Conservation (phyloP, 2,329 filamentous ascomycete species). For the Diaporthe capsici region DNA sequence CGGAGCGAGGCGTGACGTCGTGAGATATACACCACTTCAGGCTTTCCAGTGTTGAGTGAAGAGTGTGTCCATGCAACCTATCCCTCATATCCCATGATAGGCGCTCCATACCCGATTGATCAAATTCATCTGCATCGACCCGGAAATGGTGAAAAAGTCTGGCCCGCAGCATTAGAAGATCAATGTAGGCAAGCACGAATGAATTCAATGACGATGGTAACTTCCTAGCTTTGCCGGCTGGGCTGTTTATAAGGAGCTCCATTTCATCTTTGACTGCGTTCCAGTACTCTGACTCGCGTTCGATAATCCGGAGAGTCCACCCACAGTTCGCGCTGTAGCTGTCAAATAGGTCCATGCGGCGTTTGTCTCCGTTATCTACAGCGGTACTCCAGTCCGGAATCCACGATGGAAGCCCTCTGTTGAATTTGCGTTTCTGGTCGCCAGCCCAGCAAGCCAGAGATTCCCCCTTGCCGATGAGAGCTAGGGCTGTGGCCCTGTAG, state of each 20-base stretch:
- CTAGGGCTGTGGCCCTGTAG: slow-evolving; percentile 1
- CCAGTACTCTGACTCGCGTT: background rate
- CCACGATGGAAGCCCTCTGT: slow-evolving; percentile 27
- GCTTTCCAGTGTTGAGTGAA: too few relatives aligned
- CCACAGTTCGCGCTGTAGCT: background rate
- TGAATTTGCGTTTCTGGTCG: slow-evolving; percentile 33
- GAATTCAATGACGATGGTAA: background rate
- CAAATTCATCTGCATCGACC: too few relatives aligned
- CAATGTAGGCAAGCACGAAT: background rate
- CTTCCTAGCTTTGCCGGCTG: too few relatives aligned
- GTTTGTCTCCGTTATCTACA: slow-evolving; percentile 17
- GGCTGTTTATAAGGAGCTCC: background rate
- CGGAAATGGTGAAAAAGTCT: too few relatives aligned
- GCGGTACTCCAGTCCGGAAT: slow-evolving; percentile 34
- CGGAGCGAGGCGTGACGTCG: too few relatives aligned
- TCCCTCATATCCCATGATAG: too few relatives aligned
- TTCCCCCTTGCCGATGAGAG: background rate
- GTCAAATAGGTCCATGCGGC: background rate
- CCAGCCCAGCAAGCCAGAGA: slow-evolving; percentile 25
- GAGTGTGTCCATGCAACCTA: too few relatives aligned
- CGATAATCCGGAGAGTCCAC: background rate
- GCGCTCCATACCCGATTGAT: too few relatives aligned
- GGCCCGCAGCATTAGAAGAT: too few relatives aligned
- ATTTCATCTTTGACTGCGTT: background rate
- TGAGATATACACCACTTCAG: too few relatives aligned